Conservation (phyloP, 805 yeast genomes). For the Cyberlindnera suaveolens region DNA sequence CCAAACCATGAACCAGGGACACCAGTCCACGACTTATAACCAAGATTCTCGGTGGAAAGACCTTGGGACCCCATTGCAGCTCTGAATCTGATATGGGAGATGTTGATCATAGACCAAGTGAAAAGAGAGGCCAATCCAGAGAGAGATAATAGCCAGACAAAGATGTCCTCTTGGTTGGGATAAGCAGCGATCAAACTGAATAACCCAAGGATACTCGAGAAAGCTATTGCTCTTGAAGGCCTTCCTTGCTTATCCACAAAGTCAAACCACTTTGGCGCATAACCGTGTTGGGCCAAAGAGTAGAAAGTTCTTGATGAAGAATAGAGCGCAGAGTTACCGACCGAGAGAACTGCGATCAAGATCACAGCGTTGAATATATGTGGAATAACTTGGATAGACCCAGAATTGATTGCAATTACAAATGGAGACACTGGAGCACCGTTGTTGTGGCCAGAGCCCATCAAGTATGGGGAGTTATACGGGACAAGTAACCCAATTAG, state of each 20-base stretch:
- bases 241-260: slow-evolving; percentile 53
- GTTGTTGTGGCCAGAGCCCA: slow-evolving; percentile 30
- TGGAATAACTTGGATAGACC: slow-evolving; percentile 45
- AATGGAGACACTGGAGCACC: slow-evolving; percentile 60
- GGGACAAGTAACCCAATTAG: slow-evolving; percentile 52
- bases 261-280: slow-evolving; percentile 47
- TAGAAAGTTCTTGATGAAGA: slow-evolving; percentile 43
- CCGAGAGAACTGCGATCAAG: slow-evolving; percentile 52
- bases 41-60: slow-evolving; percentile 39
- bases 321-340: slow-evolving; percentile 53
- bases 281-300: slow-evolving; percentile 53
- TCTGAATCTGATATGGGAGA: slow-evolving; percentile 53
- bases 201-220: slow-evolving; percentile 46
- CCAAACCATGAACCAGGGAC: slow-evolving; percentile 47
- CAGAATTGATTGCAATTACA: slow-evolving; percentile 56
- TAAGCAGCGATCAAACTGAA: slow-evolving; percentile 62
- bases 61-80: slow-evolving; percentile 50
- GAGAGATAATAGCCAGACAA: slow-evolving; percentile 58
- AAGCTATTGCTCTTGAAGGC: slow-evolving; percentile 47
- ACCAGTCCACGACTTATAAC: slow-evolving; percentile 47
- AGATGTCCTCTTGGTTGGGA: slow-evolving; percentile 49
- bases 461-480: slow-evolving; percentile 34
- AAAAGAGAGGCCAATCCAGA: slow-evolving; percentile 57
- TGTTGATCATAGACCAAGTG: slow-evolving; percentile 54
- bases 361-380: slow-evolving; percentile 62